These are phyloP conservation scores for Lasiosphaeriaceae sp. DNA, from an alignment of 495 filamentous ascomycete genomes.

Conservation along the genomic window DNA sequence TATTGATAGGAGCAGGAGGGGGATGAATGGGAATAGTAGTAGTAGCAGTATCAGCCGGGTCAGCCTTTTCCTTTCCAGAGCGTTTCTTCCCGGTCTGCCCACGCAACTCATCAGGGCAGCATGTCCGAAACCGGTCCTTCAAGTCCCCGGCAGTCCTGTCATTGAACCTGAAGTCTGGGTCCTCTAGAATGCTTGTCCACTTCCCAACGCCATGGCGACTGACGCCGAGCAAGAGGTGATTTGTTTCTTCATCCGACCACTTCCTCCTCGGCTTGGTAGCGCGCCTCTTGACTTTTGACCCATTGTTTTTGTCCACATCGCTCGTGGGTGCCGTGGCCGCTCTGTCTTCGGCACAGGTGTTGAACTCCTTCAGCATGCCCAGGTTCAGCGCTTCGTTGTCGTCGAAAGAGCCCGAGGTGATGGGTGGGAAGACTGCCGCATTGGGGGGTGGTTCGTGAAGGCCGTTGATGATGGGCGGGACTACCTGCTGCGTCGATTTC, in stretches of 20 bases:
- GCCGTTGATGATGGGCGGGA: conserved; percentile 66
- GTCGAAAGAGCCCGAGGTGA: conserved; percentile 52
- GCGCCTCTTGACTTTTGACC: conserved; percentile 34
- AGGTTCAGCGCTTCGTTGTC: conserved; percentile 21
- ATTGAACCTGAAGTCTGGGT: conserved; percentile 71
- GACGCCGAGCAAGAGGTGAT: conserved; percentile 70
- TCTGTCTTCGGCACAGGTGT: conserved; percentile 24
- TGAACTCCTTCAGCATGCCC: conserved; percentile 20
- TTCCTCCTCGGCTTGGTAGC: conserved; percentile 51
- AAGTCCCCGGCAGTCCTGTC: conserved; percentile 72
- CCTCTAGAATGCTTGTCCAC: conserved; percentile 82
- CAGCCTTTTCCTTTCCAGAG: not conserved
- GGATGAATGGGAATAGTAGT: conserved; percentile 4
- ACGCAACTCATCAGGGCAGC: conserved; percentile 59
- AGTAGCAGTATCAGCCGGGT: conserved; percentile 4
- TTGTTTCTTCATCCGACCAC: conserved; percentile 84
- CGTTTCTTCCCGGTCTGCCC: conserved; percentile 28
- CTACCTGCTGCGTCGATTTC: conserved; percentile 46
- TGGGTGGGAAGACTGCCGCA: conserved; percentile 68
- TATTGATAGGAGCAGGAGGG: not conserved
- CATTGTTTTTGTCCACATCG: conserved; percentile 17
- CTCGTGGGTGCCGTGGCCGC: conserved; percentile 13
- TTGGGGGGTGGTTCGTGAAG: conserved; percentile 73
- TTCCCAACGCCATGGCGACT: conserved; percentile 78
- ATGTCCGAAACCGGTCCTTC: conserved; percentile 81